Conservation (phyloP, 2,329 filamentous ascomycete species). For the Apiospora saccharicola region DNA sequence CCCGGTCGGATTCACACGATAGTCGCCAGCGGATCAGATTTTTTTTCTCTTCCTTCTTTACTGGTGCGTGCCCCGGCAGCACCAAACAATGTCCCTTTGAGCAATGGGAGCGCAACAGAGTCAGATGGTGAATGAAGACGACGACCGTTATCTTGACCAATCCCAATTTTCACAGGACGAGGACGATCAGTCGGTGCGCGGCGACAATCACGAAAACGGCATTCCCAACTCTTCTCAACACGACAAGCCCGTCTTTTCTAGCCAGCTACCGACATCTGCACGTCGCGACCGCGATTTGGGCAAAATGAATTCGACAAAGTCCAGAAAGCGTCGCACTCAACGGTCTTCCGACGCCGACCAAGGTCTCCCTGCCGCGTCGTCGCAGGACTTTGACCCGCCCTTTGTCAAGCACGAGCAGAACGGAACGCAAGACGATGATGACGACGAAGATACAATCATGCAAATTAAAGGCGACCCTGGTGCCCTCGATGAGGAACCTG, state of each 20-base stretch:
- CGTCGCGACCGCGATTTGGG: constrained; percentile 10
- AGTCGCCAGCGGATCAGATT: not conserved
- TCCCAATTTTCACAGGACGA: not conserved
- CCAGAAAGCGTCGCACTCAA: constrained; percentile 18
- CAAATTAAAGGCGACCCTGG: constrained; percentile 4
- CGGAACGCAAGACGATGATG: not conserved
- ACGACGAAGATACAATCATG: not conserved
- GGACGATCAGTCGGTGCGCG: not conserved
- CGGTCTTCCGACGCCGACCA: not conserved
- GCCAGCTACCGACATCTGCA: constrained; percentile 23
- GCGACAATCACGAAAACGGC: not conserved
- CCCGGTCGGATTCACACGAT: not conserved
- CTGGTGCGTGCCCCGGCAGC: constrained; percentile 6
- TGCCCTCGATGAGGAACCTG: not conserved
- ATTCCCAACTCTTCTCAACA: not conserved
- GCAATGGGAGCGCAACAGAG: constrained; percentile 20
- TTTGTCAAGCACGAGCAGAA: not conserved
- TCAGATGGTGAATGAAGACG: constrained; percentile 16
- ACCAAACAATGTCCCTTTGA: constrained; percentile 8
- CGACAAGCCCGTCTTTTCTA: constrained; percentile 23
- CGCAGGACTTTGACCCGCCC: constrained; percentile 12
- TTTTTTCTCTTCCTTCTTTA: not conserved
- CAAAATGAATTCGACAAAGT: constrained; percentile 8
- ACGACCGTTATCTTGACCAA: not conserved
- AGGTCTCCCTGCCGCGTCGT: not conserved